These are phyloP conservation scores for Pleurotus djamor DNA, from an alignment of 768 basidiomycete genomes.

Conservation along the genomic window DNA sequence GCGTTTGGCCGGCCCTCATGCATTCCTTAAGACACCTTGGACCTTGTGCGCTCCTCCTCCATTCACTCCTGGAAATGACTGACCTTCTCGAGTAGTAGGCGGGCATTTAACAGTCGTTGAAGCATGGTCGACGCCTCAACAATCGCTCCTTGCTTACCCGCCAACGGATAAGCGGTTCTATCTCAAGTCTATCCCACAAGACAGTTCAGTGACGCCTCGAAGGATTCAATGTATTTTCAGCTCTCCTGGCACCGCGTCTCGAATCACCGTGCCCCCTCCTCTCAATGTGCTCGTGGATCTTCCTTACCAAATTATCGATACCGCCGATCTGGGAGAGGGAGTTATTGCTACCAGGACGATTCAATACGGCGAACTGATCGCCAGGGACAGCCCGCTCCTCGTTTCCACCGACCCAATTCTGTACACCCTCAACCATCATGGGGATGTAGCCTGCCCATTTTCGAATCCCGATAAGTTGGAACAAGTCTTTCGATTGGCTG, in stretches of 20 bases:
- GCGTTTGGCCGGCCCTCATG: no score
- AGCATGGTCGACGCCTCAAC: no score
- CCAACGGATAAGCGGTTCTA: no score
- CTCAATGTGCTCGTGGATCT: not conserved
- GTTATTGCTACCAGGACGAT: not conserved
- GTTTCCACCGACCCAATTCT: not conserved
- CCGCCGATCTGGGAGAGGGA: not conserved
- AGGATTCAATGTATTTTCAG: not conserved
- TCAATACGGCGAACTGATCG: not conserved
- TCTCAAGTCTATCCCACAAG: no score
- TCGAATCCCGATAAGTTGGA: not conserved
- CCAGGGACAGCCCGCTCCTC: not conserved
- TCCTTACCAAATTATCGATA: not conserved
- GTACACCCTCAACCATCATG: not conserved
- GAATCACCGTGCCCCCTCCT: not conserved
- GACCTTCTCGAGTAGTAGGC: no score
- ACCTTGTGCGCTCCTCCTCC: no score
- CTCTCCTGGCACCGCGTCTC: not conserved
- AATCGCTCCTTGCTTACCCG: no score
- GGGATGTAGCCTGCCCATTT: not conserved
- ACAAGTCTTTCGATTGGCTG: not conserved
- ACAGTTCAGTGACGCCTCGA: no score
- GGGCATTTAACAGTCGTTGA: no score
- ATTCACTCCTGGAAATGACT: no score
- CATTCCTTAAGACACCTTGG: no score